Base-by-base conservation (phyloP, 2,329 filamentous ascomycete species). In the Elsinoe batatas region DNA sequence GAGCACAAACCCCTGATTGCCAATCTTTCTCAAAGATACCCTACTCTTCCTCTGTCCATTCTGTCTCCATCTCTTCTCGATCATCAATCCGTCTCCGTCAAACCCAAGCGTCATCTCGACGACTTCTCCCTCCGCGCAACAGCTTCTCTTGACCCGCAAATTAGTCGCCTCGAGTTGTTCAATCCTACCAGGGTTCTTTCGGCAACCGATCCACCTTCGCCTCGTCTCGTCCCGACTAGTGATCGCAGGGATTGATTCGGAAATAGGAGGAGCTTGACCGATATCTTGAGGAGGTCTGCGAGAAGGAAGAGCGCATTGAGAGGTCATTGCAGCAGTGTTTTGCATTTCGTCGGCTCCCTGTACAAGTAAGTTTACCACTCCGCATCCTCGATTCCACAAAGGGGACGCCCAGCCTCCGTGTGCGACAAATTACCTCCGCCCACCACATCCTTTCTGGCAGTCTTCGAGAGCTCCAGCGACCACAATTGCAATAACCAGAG, bases 1-100 rank as follows among this genome's bases (percentile, higher is more conserved):
- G 18, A 46, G 53, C 53, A 55, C 53, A 55, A 55, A 55, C 53
- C 53, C 53, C 53, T 55, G 53, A 55, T 55, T 55, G 53, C 53
- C 53, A 55, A 55, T 40, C 53, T 40, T 55, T 47, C 38, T 44
- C 53, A 55, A 44, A 55, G 40, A 37, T 47, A 47, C 53, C 47
- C 53, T 55, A 44, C 53, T 35, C 53, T 46, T 44, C 51, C 18
- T 13, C 20, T 15, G n/a, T 55, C 32, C 37, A 33, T 47, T 47
- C 40, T 47, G 22, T 55, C 42, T 44, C 30, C 47, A 51, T 51
- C 40, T 55, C 53, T 55, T 55, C 53, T 46, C 37, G n/a, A 42
- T 37, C 40, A 44, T 55, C 51, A 42, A 54, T 54, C 40, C 53
- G 35, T 46, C 37, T 40, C 22, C 40, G 20, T 46, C 38, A 26